phyloP scores from a whole-genome alignment of 805 yeast species.

The Candida rishiriensis region DNA sequence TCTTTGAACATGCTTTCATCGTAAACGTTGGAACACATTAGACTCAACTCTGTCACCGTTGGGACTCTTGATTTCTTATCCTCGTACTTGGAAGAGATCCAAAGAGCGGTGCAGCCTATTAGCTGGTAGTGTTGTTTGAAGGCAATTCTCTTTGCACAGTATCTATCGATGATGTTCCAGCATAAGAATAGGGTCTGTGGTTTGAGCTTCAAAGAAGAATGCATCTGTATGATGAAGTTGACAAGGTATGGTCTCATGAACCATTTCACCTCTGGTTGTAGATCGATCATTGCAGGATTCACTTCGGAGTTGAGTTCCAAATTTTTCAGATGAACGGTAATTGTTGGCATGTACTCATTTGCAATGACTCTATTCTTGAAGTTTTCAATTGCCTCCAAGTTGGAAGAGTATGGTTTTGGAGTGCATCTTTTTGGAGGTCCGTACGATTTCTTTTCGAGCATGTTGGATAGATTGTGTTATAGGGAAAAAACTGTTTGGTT shows the following conservation, averaged over 20 bases:
- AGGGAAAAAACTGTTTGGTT: neutral
- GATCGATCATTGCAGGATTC: conserved; percentile 57
- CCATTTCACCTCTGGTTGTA: conserved; percentile 84
- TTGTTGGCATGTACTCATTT: conserved; percentile 39
- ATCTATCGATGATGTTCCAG: conserved; percentile 80
- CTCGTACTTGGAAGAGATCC: conserved; percentile 85
- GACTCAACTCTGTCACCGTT: conserved; percentile 46
- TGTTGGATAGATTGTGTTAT: neutral
- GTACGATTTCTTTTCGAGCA: conserved; percentile 18
- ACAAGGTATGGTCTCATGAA: conserved; percentile 68
- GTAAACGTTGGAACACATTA: conserved; percentile 56
- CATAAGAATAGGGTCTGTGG: conserved; percentile 65
- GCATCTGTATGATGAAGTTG: conserved; percentile 70
- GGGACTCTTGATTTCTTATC: conserved; percentile 58
- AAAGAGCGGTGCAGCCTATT: conserved; percentile 85
- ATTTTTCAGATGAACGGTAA: conserved; percentile 34
- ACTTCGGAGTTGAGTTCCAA: conserved; percentile 37
- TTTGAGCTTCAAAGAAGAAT: conserved; percentile 56
- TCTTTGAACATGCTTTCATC: conserved; percentile 43
- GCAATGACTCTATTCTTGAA: conserved; percentile 39
- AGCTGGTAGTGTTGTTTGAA: conserved; percentile 83
- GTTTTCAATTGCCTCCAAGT: conserved; percentile 44
- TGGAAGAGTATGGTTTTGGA: conserved; percentile 34
- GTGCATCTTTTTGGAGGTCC: conserved; percentile 33
- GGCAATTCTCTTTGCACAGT: conserved; percentile 83